phyloP scores from a whole-genome alignment of 2,329 filamentous ascomycete genomes.

The Neurospora sp. region DNA sequence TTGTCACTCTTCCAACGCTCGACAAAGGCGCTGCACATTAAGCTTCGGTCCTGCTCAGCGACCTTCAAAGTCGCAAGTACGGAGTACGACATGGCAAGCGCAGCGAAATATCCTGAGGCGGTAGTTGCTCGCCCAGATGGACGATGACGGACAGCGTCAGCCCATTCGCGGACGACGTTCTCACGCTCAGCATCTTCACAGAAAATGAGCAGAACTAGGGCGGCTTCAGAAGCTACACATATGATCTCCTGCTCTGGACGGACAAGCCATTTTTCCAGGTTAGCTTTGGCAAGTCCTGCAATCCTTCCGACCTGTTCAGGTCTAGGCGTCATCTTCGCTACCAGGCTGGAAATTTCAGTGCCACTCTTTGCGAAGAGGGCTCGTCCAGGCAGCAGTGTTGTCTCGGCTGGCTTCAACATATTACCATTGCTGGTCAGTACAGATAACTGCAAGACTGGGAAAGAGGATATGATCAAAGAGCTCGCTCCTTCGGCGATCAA shows the following conservation, averaged over 20 bases:
- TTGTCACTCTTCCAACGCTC: conserved; percentile 42
- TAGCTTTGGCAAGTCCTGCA: conserved; percentile 18
- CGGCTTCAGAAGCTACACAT: conserved; percentile 39
- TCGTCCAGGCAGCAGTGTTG: conserved; percentile 20
- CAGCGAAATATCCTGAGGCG: conserved; percentile 42
- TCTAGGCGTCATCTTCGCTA: conserved; percentile 4
- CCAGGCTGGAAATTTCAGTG: conserved; percentile 8
- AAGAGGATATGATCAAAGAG: conserved; percentile 43
- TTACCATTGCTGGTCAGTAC: conserved; percentile 12
- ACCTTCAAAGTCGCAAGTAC: conserved; percentile 19
- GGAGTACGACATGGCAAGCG: conserved; percentile 40
- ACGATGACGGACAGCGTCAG: conserved; percentile 28
- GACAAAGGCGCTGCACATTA: conserved; percentile 35
- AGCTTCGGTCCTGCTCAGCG: conserved; percentile 16
- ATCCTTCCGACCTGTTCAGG: conserved; percentile 6
- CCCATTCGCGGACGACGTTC: conserved; percentile 36
- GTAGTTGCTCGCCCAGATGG: conserved; percentile 26
- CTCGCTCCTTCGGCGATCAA: conserved; percentile 53
- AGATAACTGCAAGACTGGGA: conserved; percentile 36
- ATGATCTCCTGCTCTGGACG: conserved; percentile 41
- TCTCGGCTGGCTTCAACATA: background rate
- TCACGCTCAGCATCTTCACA: conserved; percentile 26
- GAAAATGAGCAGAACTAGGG: conserved; percentile 39
- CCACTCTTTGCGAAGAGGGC: conserved; percentile 11
- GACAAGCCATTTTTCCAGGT: conserved; percentile 36